Percentiles rank a stretch among this genome's conserved stretches.
Evolutionary conservation across 1,284 basidiomycete species (phyloP).

Genomic region (Naganishia liquefaciens): DNA sequence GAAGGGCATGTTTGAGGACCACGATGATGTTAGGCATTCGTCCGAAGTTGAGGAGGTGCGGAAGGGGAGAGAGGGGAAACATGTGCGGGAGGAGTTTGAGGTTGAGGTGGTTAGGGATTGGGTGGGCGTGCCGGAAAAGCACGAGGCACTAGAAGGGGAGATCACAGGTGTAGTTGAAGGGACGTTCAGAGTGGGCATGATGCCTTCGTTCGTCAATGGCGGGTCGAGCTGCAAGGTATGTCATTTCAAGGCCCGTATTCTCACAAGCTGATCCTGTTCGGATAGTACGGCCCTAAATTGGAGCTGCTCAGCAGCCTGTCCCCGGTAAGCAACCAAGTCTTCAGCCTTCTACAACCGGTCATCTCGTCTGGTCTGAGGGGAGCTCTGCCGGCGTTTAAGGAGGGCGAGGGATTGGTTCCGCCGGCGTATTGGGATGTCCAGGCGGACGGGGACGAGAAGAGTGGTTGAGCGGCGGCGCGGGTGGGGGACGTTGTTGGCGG

Average conservation of each 20-base stretch:
- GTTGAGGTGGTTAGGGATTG: conserved; percentile 1
- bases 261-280: background rate
- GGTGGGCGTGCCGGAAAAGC: background rate
- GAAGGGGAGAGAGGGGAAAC: conserved; percentile 6
- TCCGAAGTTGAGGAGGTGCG: conserved; percentile 1
- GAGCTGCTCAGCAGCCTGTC: conserved; percentile 1
- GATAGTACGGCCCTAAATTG: conserved; percentile 7
- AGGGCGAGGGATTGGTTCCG: conserved; percentile 14
- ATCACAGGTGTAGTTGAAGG: background rate
- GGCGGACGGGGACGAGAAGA: background rate
- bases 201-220: conserved; percentile 21
- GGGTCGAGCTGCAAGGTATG: conserved; percentile 19
- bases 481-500: background rate
- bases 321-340: conserved; percentile 4
- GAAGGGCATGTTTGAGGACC: conserved; percentile 10
- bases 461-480: conserved; percentile 1
- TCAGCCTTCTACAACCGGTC: conserved; percentile 14
- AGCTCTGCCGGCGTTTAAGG: conserved; percentile 10
- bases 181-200: conserved; percentile 19
- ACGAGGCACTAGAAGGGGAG: background rate
- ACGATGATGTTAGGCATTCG: conserved; percentile 12
- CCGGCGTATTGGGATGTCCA: conserved; percentile 14
- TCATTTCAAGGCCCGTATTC: background rate
- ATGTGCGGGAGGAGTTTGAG: background rate
- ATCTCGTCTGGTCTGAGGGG: conserved; percentile 14